Base-by-base conservation (phyloP, 306 rosid species). In the Glycine latifolia region DNA sequence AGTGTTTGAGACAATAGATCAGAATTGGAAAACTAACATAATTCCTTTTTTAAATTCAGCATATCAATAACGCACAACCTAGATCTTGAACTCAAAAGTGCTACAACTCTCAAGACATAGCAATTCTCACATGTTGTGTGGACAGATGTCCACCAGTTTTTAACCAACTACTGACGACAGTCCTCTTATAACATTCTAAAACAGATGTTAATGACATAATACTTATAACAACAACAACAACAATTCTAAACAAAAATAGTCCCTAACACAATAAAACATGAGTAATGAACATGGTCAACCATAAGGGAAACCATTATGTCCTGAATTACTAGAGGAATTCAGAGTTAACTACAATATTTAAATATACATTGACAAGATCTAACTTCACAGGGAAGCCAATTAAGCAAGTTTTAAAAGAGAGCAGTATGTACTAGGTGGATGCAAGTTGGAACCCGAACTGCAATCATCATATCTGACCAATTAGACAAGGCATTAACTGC, bases 91-190 rank as follows among this genome's bases (percentile, higher is more conserved):
- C 47, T n/a, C 41, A 66, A 20, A 76, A 72, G 59, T 15, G 54
- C 84, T 67, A 86, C 47, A 71, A 52, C 68, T 67, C 78, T 52
- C 76, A 54, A 73, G 55, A 49, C 2, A 8, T 58, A 10, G 43
- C 59, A 68, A 67, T 75, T 76, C 41, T 55, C 33, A 67, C 77
- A 15, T 48, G 26, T 44, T 54, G 14, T 37, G 20, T 66, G 39
- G 65, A 31, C 68, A 70, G 65, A 37, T 69, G 67, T 35, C 82
- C 48, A 62, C 74, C n/a, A 60, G 37, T 35, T 59, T 15, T 81
- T n/a, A 49, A 60, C 79, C 53, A 74, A 48, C 79, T 5, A 54
- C 39, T 46, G 31, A 52, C 16, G 39, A 67, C 43, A 43, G 44
- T 33, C 65, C 52, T 53, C 73, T 68, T 31, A 55, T 26, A 60